Percentiles rank a stretch among this genome's conserved stretches.
Conservation (phyloP, 2,329 filamentous ascomycete genomes). For the Fonsecaea pugnacius region DNA sequence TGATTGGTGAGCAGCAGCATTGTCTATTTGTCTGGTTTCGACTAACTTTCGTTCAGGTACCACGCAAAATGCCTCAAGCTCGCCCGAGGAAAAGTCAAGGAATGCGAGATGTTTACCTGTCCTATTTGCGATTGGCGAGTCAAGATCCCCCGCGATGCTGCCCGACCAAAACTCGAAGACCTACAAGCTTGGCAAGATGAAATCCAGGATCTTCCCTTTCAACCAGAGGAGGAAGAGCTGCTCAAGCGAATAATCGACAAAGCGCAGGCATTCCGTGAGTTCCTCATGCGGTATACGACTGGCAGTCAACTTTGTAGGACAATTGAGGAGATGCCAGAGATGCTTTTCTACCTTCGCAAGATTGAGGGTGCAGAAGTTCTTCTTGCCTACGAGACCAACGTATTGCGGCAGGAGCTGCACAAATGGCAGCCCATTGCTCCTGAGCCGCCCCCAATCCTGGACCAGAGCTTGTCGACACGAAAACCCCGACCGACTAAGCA, state of each 20-base stretch:
- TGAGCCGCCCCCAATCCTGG: conserved; percentile 79
- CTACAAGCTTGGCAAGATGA: conserved; percentile 83
- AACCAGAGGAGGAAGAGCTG: conserved; percentile 90
- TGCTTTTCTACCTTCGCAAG: conserved; percentile 94
- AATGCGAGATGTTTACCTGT: conserved; percentile 97
- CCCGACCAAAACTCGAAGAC: conserved; percentile 92
- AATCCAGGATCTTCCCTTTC: conserved; percentile 79
- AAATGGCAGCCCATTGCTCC: conserved; percentile 92
- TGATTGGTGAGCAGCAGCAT: conserved; percentile 75
- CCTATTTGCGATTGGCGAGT: conserved; percentile 97
- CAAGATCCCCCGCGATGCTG: conserved; percentile 94
- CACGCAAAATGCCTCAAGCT: conserved; percentile 99
- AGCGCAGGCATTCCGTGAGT: conserved; percentile 80
- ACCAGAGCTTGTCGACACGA: conserved; percentile 85
- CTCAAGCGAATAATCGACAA: conserved; percentile 84
- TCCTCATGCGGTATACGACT: conserved; percentile 79
- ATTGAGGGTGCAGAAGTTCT: conserved; percentile 96
- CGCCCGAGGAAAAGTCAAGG: conserved; percentile 94
- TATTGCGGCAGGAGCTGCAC: conserved; percentile 92
- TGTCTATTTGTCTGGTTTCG: not conserved
- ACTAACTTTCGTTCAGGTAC: conserved; percentile 66
- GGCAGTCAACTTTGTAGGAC: conserved; percentile 70
- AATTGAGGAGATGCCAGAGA: conserved; percentile 81
- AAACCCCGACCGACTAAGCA: conserved; percentile 97
- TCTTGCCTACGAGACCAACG: conserved; percentile 92